Evolutionary conservation across 78 protist genomes (phyloP), one percentile per base, ranked within the genome.

Genomic region (Dictyostelium brefeldianum): DNA sequence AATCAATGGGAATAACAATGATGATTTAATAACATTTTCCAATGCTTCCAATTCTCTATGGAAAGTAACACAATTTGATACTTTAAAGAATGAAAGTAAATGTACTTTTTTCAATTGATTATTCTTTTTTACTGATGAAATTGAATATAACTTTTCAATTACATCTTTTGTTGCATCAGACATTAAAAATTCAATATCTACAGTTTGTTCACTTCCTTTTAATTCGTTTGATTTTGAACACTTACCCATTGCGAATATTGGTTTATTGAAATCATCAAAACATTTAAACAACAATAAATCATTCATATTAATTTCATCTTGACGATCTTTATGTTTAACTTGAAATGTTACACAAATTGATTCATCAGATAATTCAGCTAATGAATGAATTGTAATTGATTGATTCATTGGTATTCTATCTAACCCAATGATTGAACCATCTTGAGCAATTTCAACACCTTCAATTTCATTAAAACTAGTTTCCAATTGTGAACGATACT

Each of bases 51-150:
- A 41, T 53, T 83, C 91, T 36, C 91, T 50, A 29, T 54, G 25
- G 22, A 83, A 83, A 7, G 91, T 83, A 6, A 27, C 12, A 71
- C 73, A 56, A 78, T 71, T 83, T 59, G 43, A 50, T 20, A 83
- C 71, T 31, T 73, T 73, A 5, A 11, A 8, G 46, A 73, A n/a
- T n/a, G 18, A 14, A 1, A 73, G 2, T 43, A 20, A 15, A n/a
- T 17, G n/a, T 51, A 3, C 1, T 51, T 12, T 51, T 1, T 3
- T 51, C n/a, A n/a, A n/a, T 65, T 65, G n/a, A 12, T 47, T 14
- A 12, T 9, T 73, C 18, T 73, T 46, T 46, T 12, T n/a, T 9
- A 0, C 4, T 5, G 12, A 4, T 1, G 75, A 67, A 31, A 67
- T 18, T 67, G 43, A 25, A 31, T 67, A 31, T 15, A 67, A 6